Percentiles rank a stretch among this genome's conserved stretches.
Conservation (phyloP, 2,329 filamentous ascomycete species). For the Diplocarpon mali region DNA sequence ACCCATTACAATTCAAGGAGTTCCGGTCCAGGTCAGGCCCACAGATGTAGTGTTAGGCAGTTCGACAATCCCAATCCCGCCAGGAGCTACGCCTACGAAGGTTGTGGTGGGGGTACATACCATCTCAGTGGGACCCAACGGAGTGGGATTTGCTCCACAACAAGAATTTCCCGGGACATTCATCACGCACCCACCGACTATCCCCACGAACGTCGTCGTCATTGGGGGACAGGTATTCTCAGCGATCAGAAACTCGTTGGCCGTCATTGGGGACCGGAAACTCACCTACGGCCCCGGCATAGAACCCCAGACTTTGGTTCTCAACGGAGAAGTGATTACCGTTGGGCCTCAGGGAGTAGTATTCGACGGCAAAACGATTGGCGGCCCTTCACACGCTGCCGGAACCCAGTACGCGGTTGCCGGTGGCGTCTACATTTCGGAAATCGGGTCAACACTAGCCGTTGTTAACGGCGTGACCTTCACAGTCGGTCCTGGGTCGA, state of each 20-base stretch:
- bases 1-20: conserved; percentile 15
- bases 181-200: conserved; percentile 9
- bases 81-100: conserved; percentile 15
- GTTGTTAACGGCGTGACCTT: conserved; percentile 41
- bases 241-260: conserved; percentile 15
- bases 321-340: conserved; percentile 20
- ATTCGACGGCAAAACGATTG: conserved; percentile 16
- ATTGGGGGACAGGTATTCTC: conserved; percentile 16
- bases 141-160: conserved; percentile 7
- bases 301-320: conserved; percentile 12
- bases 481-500: conserved; percentile 36
- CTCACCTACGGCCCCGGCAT: conserved; percentile 16
- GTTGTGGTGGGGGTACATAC: conserved; percentile 16
- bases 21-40: conserved; percentile 12
- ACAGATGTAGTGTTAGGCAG: conserved; percentile 14
- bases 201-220: conserved; percentile 19
- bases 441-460: conserved; percentile 26
- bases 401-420: conserved; percentile 20
- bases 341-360: conserved; percentile 17
- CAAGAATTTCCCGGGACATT: conserved; percentile 17
- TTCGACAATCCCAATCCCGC: conserved; percentile 16
- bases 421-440: conserved; percentile 21
- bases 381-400: conserved; percentile 12
- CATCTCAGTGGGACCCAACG: conserved; percentile 16
- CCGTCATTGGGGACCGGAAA: conserved; percentile 13